phyloP scores from a whole-genome alignment of 108 stramenopile genomes.

The Aurantiochytrium sp. region DNA sequence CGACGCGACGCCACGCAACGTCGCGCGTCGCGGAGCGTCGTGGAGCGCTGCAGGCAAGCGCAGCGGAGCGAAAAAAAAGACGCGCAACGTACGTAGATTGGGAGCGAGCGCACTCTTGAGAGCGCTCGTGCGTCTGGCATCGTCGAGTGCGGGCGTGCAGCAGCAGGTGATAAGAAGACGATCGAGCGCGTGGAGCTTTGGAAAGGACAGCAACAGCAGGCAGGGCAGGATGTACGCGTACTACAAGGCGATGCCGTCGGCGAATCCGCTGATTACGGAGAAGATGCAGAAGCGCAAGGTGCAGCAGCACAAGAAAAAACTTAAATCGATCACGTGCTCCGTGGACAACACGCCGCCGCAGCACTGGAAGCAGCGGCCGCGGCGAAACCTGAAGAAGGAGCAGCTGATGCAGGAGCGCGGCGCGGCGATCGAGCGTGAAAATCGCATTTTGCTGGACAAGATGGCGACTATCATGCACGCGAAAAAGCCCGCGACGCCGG shows the following conservation, averaged over 20 bases:
- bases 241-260: slow-evolving; percentile 17
- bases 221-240: background rate
- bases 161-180: no score
- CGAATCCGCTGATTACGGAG: background rate
- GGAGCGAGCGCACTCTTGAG: no score
- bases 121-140: no score
- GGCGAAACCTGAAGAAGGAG: background rate
- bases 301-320: background rate
- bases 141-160: no score
- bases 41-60: no score
- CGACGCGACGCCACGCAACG: no score
- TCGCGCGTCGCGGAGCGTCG: no score
- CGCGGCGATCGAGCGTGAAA: background rate
- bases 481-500: background rate
- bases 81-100: no score
- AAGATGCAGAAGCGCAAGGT: background rate
- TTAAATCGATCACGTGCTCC: background rate
- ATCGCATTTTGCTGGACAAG: slow-evolving; percentile 12
- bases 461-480: slow-evolving; percentile 4
- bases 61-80: no score
- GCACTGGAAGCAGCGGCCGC: background rate
- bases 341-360: background rate
- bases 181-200: background rate
- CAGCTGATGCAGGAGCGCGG: background rate
- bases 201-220: background rate